These are phyloP conservation scores for Phytophthora boehmeriae DNA, from an alignment of 352 stramenopile species.

Conservation along the genomic window DNA sequence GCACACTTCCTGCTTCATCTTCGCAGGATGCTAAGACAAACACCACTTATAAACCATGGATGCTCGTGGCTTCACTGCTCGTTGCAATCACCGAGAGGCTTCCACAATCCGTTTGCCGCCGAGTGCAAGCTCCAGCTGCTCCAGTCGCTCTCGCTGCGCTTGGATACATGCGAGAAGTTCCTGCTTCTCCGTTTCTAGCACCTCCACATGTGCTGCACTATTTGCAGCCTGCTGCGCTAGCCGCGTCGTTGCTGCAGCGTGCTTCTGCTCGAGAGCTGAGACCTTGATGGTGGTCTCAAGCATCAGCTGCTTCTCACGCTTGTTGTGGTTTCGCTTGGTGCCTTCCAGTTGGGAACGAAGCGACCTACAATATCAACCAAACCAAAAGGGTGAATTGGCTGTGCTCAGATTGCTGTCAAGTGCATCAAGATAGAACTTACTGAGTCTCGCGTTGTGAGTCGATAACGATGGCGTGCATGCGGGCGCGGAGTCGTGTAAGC, in stretches of 20 bases:
- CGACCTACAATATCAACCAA: conserved; percentile 24
- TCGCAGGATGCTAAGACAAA: conserved; percentile 29
- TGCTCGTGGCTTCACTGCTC: conserved; percentile 14
- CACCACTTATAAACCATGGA: conserved; percentile 24
- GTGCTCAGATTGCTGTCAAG: neutral
- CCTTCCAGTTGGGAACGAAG: conserved; percentile 53
- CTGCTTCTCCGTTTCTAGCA: conserved; percentile 55
- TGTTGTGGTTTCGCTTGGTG: conserved; percentile 35
- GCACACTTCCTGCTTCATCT: conserved; percentile 30
- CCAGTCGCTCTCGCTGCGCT: conserved; percentile 48
- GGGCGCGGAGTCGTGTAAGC: conserved; percentile 51
- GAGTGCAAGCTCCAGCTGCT: conserved; percentile 60
- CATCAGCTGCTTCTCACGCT: conserved; percentile 54
- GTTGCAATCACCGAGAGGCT: conserved; percentile 38
- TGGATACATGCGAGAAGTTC: conserved; percentile 45
- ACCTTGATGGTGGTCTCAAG: conserved; percentile 54
- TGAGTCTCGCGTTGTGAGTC: conserved; percentile 50
- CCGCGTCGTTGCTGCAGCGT: conserved; percentile 45
- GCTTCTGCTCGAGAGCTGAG: conserved; percentile 53
- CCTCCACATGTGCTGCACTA: conserved; percentile 36
- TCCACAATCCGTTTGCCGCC: conserved; percentile 48
- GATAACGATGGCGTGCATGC: conserved; percentile 59
- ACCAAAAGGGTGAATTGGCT: conserved; percentile 17
- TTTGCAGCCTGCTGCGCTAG: conserved; percentile 43
- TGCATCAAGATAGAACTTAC: conserved; percentile 25